Evolutionary conservation across 495 filamentous ascomycete genomes (phyloP).

Genomic region (Neurospora discreta): DNA sequence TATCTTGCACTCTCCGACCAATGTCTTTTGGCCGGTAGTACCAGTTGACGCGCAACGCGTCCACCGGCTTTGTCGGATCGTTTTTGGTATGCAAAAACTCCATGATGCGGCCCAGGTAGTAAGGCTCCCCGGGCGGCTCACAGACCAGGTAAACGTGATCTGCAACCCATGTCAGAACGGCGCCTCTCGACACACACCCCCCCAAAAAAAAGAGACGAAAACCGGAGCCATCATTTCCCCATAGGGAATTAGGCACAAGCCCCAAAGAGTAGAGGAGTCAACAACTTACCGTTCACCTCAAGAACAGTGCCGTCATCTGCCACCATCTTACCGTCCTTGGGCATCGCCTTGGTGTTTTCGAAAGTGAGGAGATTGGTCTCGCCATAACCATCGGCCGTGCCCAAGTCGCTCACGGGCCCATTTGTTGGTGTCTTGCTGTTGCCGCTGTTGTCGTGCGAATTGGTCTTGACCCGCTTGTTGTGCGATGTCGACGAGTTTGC

Average conservation of each 20-base stretch:
- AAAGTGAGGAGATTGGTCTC: constrained; percentile 82
- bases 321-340: constrained; percentile 68
- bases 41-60: constrained; percentile 91
- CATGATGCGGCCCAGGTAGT: constrained; percentile 96
- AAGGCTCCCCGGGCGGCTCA: constrained; percentile 94
- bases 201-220: constrained; percentile 6
- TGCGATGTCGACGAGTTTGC: constrained; percentile 18
- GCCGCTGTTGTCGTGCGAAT: constrained; percentile 26
- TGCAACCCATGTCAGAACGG: constrained; percentile 33
- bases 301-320: constrained; percentile 87
- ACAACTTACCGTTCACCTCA: constrained; percentile 66
- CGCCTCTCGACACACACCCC: neutral
- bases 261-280: neutral
- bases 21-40: constrained; percentile 96
- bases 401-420: constrained; percentile 10
- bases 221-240: neutral
- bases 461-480: constrained; percentile 28
- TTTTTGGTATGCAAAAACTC: constrained; percentile 83
- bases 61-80: constrained; percentile 59
- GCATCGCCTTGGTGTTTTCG: constrained; percentile 51
- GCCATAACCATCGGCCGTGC: constrained; percentile 23
- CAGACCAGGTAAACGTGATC: constrained; percentile 97
- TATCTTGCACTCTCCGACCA: constrained; percentile 79
- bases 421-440: constrained; percentile 27
- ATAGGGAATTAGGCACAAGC: neutral